Evolutionary conservation across 805 yeast genomes (phyloP).

Genomic region (Lachancea lanzarotensis): DNA sequence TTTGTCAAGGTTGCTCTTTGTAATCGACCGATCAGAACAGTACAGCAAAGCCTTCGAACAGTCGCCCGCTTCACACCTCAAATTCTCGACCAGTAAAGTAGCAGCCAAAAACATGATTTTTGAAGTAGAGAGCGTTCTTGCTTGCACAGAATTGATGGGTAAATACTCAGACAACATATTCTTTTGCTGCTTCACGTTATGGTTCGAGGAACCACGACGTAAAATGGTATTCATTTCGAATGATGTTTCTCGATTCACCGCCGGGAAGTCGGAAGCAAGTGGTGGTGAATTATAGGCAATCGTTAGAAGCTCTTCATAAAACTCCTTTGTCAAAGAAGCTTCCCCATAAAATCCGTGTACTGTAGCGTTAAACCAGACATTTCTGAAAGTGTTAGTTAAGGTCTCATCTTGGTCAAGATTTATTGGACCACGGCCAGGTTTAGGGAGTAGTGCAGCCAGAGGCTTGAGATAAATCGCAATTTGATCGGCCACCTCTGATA

Average conservation of each 20-base stretch:
- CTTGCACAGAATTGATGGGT: conserved; percentile 42
- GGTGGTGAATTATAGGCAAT: conserved; percentile 89
- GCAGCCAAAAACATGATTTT: conserved; percentile 86
- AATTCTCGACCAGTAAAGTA: conserved; percentile 65
- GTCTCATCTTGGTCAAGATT: conserved; percentile 35
- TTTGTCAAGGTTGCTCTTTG: conserved; percentile 60
- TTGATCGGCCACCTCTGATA: conserved; percentile 61
- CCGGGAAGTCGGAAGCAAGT: conserved; percentile 70
- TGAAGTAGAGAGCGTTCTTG: conserved; percentile 56
- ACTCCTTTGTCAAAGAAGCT: conserved; percentile 47
- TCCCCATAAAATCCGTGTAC: conserved; percentile 78
- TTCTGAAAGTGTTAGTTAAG: conserved; percentile 59
- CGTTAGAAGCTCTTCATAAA: conserved; percentile 45
- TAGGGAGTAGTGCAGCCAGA: conserved; percentile 68
- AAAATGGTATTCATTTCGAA: conserved; percentile 86
- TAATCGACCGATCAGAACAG: conserved; percentile 79
- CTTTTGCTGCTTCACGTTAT: conserved; percentile 69
- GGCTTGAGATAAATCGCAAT: conserved; percentile 63
- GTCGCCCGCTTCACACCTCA: conserved; percentile 74
- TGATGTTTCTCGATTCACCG: conserved; percentile 84
- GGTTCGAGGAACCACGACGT: conserved; percentile 81
- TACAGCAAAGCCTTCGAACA: conserved; percentile 73
- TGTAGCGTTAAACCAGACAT: conserved; percentile 90
- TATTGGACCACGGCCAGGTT: conserved; percentile 40
- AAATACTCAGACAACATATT: conserved; percentile 41